Conservation (phyloP, 495 filamentous ascomycete species). For the Immersiella caudata region DNA sequence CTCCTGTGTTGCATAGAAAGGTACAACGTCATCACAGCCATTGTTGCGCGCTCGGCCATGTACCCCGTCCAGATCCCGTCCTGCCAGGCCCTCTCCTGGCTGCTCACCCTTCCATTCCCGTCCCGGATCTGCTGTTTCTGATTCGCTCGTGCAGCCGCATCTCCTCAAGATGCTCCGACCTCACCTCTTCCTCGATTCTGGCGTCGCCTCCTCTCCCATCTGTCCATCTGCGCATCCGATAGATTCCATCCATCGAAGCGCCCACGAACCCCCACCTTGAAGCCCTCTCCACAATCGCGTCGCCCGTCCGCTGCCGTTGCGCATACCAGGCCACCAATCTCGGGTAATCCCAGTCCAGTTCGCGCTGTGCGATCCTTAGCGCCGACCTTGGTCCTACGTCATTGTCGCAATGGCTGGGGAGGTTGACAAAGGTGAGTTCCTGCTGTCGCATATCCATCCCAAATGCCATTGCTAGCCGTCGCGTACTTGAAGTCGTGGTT, state of each 20-base stretch:
- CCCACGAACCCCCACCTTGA: not conserved
- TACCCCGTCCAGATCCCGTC: slow-evolving; percentile 4
- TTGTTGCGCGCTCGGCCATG: not conserved
- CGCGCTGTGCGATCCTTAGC: slow-evolving; percentile 6
- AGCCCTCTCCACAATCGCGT: not conserved
- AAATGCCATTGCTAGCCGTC: not conserved
- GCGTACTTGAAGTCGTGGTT: not conserved
- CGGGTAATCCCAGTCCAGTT: slow-evolving; percentile 1
- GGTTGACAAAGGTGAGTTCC: slow-evolving; percentile 47
- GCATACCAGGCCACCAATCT: not conserved
- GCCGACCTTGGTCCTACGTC: slow-evolving; percentile 41
- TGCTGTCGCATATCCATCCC: not conserved
- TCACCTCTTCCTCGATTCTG: slow-evolving; percentile 19
- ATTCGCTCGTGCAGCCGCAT: slow-evolving; percentile 33
- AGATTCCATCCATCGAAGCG: not conserved
- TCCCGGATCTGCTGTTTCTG: slow-evolving; percentile 14
- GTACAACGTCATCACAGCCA: not conserved
- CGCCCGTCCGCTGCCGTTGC: not conserved
- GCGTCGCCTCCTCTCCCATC: slow-evolving; percentile 9
- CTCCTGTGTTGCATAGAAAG: not conserved
- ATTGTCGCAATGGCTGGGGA: slow-evolving; percentile 45
- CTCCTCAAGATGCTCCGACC: slow-evolving; percentile 22
- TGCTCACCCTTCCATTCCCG: slow-evolving; percentile 5
- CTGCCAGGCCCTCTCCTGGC: slow-evolving; percentile 8
- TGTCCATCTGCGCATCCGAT: not conserved